Conservation (phyloP, 2,329 filamentous ascomycete species). For the Aschersonia sp. region DNA sequence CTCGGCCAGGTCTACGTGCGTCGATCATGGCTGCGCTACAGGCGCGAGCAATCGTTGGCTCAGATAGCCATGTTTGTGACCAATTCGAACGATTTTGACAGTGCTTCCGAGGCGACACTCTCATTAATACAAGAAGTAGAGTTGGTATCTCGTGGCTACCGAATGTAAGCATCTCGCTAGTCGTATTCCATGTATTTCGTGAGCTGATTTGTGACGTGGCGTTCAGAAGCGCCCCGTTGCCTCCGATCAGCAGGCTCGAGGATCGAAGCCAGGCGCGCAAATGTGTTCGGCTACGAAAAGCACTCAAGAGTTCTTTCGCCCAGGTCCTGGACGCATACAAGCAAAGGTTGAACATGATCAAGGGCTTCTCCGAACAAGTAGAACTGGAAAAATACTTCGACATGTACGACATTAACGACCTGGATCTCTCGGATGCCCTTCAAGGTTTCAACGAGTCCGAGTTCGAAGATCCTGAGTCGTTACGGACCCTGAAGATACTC, state of each 20-base stretch:
- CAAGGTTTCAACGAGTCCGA: conserved; percentile 50
- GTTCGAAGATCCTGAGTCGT: conserved; percentile 62
- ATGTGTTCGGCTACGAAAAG: conserved; percentile 65
- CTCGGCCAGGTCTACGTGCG: conserved; percentile 56
- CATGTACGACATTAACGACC: conserved; percentile 65
- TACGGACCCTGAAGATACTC: conserved; percentile 67
- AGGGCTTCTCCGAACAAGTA: conserved; percentile 59
- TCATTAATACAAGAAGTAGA: conserved; percentile 90
- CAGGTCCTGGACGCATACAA: conserved; percentile 59
- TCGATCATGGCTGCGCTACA: conserved; percentile 67
- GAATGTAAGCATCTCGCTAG: conserved; percentile 45
- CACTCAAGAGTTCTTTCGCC: conserved; percentile 55
- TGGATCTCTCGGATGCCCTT: conserved; percentile 58
- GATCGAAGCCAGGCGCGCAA: conserved; percentile 65
- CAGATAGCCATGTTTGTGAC: conserved; percentile 55
- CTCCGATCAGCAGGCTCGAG: conserved; percentile 84
- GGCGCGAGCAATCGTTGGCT: conserved; percentile 59
- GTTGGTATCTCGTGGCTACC: conserved; percentile 79
- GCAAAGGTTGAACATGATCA: conserved; percentile 53
- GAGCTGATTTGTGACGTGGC: neutral
- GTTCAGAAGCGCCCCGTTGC: conserved; percentile 66
- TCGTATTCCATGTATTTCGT: neutral
- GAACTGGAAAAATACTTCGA: conserved; percentile 90
- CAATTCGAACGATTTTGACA: conserved; percentile 69
- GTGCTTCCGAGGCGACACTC: conserved; percentile 59